Base-by-base conservation (phyloP, 1,284 basidiomycete genomes). In the Omphalotus olearius region DNA sequence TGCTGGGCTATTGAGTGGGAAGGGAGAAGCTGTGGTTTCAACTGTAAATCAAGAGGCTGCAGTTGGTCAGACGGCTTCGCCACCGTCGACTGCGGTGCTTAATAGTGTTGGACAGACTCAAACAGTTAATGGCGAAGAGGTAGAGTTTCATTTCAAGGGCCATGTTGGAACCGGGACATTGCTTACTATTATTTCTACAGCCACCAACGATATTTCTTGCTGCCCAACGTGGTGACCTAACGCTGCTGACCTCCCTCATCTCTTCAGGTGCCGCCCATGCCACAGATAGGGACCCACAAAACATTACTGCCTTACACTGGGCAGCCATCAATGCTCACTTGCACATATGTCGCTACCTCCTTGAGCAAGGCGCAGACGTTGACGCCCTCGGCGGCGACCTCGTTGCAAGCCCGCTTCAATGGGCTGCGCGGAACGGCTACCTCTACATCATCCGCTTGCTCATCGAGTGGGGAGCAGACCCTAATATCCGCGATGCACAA, bases 281-380 rank as follows among this genome's bases (percentile, higher is more conserved):
- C 5, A 88, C 87, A 18, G 89, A 92, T 64, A 76, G 88, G 43
- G 96, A 99, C 69, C 75, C 80, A 18, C 90, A 97, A 67, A 93
- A 93, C 60, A 93, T 98, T 60, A 96, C 95, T 0, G 89, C 96
- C 0, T 78, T 99, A 4, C 96, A 99, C 66, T 99, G 96, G 96
- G 93, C 97, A 2, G 88, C 95, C 3, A 95, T 96, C 63, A 96
- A 96, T 61, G 91, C 90, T 1, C 93, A 96, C 62, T 70, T 91
- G 20, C 72, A 83, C 2, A 82, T 86, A 38, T 91, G 88, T 66
- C 79, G 83, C 38, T 90, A 87, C 60, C 75, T 99, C 9, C 73
- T 99, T 23, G 91, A 96, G 57, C 84, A 91, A 59, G 96, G 94
- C n/a, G 96, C 97, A 0, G 89, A 97, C 47, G 87, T 98, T 13